phyloP scores from a whole-genome alignment of 169 alveolate species.

The Perkinsus olseni region DNA sequence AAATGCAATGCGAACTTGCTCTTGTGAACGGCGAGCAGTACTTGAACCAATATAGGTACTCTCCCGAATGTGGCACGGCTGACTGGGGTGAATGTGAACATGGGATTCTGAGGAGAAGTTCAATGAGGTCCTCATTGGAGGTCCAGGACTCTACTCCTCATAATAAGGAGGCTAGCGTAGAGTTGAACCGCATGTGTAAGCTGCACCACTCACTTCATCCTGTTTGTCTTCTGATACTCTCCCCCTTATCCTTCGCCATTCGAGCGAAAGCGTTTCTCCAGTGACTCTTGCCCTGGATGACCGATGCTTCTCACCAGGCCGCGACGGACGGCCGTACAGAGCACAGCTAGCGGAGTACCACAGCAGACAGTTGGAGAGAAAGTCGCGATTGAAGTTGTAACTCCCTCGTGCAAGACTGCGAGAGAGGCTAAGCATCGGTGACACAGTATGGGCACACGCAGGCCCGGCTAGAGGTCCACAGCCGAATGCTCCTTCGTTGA shows the following conservation, averaged over 20 bases:
- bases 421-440: background rate
- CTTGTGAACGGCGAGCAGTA: background rate
- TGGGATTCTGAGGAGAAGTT: background rate
- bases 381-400: background rate
- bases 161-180: no score
- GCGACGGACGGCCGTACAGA: background rate
- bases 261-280: background rate
- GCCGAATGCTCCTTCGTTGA: background rate
- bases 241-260: background rate
- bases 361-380: background rate
- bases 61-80: background rate
- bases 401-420: background rate
- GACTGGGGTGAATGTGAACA: background rate
- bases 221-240: background rate
- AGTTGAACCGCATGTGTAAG: background rate
- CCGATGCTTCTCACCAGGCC: background rate
- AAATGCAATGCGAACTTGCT: background rate
- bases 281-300: background rate
- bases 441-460: background rate
- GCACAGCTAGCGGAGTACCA: background rate
- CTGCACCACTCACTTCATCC: background rate
- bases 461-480: background rate
- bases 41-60: background rate
- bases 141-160: no score
- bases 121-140: no score